Base-by-base conservation (phyloP, 345 rosid genomes). In the Gossypioides kirkii region DNA sequence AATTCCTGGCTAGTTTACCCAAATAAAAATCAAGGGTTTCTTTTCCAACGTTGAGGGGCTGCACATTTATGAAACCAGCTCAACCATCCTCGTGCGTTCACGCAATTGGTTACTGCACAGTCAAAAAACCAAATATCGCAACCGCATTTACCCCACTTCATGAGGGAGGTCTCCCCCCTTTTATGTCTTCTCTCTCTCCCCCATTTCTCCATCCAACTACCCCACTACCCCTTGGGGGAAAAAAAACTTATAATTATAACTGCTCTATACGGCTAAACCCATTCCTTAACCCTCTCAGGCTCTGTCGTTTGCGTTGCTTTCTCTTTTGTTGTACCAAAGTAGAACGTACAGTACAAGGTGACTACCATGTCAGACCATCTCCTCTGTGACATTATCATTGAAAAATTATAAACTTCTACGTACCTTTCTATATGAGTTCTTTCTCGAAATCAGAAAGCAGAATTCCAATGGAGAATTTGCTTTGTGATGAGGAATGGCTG, bases 101-200 rank as follows among this genome's bases (percentile, higher is more conserved):
- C 94, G 90, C 86, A 84, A 75, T 84, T 76, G 86, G 81, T 75
- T 82, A 80, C 77, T 70, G 75, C 80, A 79, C 76, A 14, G 76
- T 80, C 72, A 74, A 80, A 65, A 78, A 74, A 72, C 45, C 38
- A 32, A 32, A 78, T 66, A 67, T 14, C 42, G 17, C 22, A 36
- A 23, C 65, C 60, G 90, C 91, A 90, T 90, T 88, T 88, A 88
- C 89, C 90, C 70, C 91, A 1, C 73, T 83, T 90, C 93, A 90
- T 88, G 91, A 72, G 90, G 83, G 78, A 76, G 83, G 87, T 78
- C 81, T 77, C 77, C 80, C 76, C 58, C 76, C 47, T 80, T 83
- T 84, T 79, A 83, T 68, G 16, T 76, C 75, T 42, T 72, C 74
- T 50, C 26, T 49, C 2, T 32, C 18, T 62, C 38, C 26, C 18